These are phyloP conservation scores for Talaromyces sp. DNA, from an alignment of 2,329 filamentous ascomycete species.

Conservation along the genomic window DNA sequence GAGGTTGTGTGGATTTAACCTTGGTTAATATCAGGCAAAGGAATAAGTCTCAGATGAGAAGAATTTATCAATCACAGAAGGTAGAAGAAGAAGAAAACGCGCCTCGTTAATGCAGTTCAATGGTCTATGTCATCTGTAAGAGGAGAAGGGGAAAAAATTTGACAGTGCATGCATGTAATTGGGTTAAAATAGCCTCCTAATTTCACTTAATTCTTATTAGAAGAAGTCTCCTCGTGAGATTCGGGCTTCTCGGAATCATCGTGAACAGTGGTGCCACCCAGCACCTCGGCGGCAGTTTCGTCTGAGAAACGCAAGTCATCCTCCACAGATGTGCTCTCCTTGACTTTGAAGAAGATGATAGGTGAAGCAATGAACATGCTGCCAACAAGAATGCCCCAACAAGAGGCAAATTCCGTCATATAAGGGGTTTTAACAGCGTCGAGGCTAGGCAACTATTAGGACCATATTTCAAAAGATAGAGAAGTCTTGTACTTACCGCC, in stretches of 20 bases:
- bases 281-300: slow-evolving; percentile 75
- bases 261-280: slow-evolving; percentile 26
- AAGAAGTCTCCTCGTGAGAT: slow-evolving; percentile 10
- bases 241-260: slow-evolving; percentile 24
- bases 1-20: no score
- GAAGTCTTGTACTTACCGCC: slow-evolving; percentile 37
- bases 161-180: neutral
- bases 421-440: slow-evolving; percentile 66
- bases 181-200: neutral
- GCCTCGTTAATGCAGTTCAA: slow-evolving; percentile 3
- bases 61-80: neutral
- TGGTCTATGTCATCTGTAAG: neutral
- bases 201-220: slow-evolving; percentile 9
- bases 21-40: no score
- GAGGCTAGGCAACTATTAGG: slow-evolving; percentile 55
- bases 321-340: slow-evolving; percentile 78
- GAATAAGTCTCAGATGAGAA: neutral
- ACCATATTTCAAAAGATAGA: neutral
- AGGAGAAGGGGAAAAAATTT: neutral
- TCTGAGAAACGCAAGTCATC: slow-evolving; percentile 84
- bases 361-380: slow-evolving; percentile 77
- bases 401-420: slow-evolving; percentile 71
- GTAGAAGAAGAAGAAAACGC: neutral
- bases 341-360: slow-evolving; percentile 76
- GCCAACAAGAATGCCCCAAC: slow-evolving; percentile 76